Base-by-base conservation (phyloP, 257 asterid genomes). In the Fraxinus quadrangulata region DNA sequence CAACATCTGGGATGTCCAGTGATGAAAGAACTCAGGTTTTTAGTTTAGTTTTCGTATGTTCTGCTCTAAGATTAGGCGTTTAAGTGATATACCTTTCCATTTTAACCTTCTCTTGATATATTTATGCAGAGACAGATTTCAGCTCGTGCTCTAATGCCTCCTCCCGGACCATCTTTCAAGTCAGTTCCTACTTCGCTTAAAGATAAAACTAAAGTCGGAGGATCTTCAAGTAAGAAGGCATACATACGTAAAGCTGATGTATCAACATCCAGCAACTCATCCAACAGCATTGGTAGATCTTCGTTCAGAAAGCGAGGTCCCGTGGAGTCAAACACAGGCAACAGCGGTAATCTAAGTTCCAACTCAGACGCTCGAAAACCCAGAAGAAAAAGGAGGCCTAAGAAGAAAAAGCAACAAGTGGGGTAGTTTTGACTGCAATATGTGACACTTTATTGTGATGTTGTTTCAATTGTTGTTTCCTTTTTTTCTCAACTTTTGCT, bases 71-170 rank as follows among this genome's bases (percentile, higher is more conserved):
- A 26, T 26, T 63, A 10, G 19, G 2, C 19, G 5, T 63, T 3
- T 3, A 24, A 63, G 17, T 23, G 33, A 63, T 9, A 24, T 10
- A 63, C 31, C 33, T 5, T 63, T 12, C 34, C 69, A 63, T 12
- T 26, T 63, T 63, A 24, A 63, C 34, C 69, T 26, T 63, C 36
- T 23, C 34, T 13, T 63, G 69, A 70, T 70, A 49, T 73, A 34
- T 78, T 77, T 42, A 17, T 80, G 72, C 85, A 94, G 99, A 90
- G 82, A 81, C 94, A 89, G 81, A 83, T 89, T 74, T 89, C 97
- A 69, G 97, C 97, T 74, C 97, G 97, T 78, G 93, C 90, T 80
- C 85, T 90, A 54, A 93, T 96, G 99, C 99, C 97, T 17, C 98
- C 98, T 49, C 97, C 98, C 40, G 90, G 96, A 78, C 94, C 97